Base-by-base conservation (phyloP, 768 basidiomycete genomes). In the Crucibulum laeve region DNA sequence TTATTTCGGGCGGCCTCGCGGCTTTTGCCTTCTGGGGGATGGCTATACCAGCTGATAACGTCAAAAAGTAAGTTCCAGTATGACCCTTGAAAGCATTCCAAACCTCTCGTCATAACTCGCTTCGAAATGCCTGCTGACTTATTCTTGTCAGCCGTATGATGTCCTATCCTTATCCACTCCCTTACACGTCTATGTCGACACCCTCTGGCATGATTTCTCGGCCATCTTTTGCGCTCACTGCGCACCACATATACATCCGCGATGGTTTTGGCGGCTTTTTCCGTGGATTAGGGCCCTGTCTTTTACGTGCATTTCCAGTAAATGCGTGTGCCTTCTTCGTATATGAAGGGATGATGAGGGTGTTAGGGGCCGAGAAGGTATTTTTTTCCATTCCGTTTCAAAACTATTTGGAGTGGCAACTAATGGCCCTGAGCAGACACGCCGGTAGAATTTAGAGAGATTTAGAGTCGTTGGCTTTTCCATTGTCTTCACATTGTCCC, bases 241-340 rank as follows among this genome's bases (percentile, higher is more conserved):
- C 76, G 3, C 64, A 73, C 38, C 67, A 73, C 32, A 84, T 86
- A 28, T 73, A 77, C 54, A 47, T 62, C 24, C 66, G 65, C 19
- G 73, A 80, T 39, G 84, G 83, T 5, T 43, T 71, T 30, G 48
- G 64, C 32, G 82, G 82, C 24, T 84, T 79, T 54, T 79, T 73
- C 61, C 73, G 85, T 50, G 88, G 87, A 1, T 64, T 87, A 21
- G 76, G 73, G 8, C 85, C 86, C 25, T 79, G 77, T 44, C 64
- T 87, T 19, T 61, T 89, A 46, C 71, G 87, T 47, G 84, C 88
- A 15, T 85, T 89, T 62, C 88, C 88, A 11, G 76, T 80, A 1
- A 91, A 91, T 58, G 86, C 87, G 1, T 83, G 79, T 38, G 88
- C 87, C 0, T 70, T 85, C 38, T 86, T 85, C 52, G 87, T 88